Evolutionary conservation across 495 filamentous ascomycete species (phyloP).

Genomic region (Penicillium atrosanguineum): DNA sequence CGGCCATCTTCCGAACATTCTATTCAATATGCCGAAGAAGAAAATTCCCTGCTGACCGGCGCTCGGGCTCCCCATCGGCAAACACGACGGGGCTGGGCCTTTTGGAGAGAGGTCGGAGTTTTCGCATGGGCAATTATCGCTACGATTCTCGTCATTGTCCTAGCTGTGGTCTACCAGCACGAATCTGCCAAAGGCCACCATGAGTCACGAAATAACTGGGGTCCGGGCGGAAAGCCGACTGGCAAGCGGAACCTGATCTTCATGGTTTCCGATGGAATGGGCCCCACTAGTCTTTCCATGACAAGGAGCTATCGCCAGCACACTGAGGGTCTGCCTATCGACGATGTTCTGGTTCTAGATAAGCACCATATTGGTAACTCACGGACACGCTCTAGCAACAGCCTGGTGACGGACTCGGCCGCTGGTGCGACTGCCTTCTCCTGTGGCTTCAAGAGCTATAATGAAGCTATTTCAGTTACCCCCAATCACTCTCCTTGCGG

Average conservation of each 20-base stretch:
- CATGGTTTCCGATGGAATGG: conserved; percentile 99
- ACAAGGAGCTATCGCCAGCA: conserved; percentile 81
- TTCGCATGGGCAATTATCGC: conserved; percentile 90
- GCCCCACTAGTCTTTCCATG: conserved; percentile 80
- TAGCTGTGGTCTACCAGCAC: conserved; percentile 73
- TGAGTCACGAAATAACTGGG: conserved; percentile 27
- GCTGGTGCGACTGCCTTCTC: conserved; percentile 96
- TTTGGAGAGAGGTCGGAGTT: conserved; percentile 69
- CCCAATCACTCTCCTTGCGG: conserved; percentile 85
- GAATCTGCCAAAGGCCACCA: conserved; percentile 38
- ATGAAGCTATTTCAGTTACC: conserved; percentile 87
- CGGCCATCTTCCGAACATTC: conserved; percentile 45
- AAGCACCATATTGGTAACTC: conserved; percentile 84
- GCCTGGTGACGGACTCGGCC: conserved; percentile 88
- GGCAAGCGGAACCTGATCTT: conserved; percentile 93
- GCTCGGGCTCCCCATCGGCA: conserved; percentile 36
- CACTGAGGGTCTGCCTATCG: conserved; percentile 60
- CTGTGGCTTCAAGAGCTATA: conserved; percentile 90
- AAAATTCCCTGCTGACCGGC: conserved; percentile 65
- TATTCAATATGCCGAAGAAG: conserved; percentile 53
- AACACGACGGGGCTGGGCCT: conserved; percentile 41
- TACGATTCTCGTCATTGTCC: conserved; percentile 70
- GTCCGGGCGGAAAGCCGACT: conserved; percentile 47
- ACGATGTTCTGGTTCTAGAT: conserved; percentile 76
- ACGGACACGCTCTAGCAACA: conserved; percentile 76